Conservation (phyloP, 2,329 filamentous ascomycete genomes). For the Microsporum ferrugineum region DNA sequence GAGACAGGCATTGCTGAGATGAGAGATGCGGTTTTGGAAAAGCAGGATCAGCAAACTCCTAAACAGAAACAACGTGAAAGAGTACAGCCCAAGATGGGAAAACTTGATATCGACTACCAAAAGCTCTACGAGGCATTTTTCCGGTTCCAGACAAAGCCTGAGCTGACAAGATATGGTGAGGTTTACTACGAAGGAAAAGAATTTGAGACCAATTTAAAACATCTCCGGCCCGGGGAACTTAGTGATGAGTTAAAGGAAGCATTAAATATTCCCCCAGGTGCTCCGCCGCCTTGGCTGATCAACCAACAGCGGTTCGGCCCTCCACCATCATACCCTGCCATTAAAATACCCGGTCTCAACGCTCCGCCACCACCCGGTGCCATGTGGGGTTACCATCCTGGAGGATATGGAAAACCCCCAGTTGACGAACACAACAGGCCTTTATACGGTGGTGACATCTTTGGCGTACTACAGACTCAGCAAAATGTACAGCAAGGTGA, state of each 20-base stretch:
- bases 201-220: slow-evolving; percentile 85
- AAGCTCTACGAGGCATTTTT: slow-evolving; percentile 98
- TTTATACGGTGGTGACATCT: slow-evolving; percentile 87
- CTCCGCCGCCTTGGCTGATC: slow-evolving; percentile 92
- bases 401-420: slow-evolving; percentile 91
- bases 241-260: slow-evolving; percentile 85
- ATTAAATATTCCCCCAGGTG: slow-evolving; percentile 82
- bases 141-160: slow-evolving; percentile 90
- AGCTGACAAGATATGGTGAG: slow-evolving; percentile 86
- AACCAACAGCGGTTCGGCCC: slow-evolving; percentile 91
- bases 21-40: slow-evolving; percentile 91
- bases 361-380: slow-evolving; percentile 81
- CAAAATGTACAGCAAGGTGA: slow-evolving; percentile 57
- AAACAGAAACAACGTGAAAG: slow-evolving; percentile 94
- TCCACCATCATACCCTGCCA: slow-evolving; percentile 85
- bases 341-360: slow-evolving; percentile 90
- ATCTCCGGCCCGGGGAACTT: slow-evolving; percentile 80
- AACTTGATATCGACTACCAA: slow-evolving; percentile 95
- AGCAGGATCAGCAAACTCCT: slow-evolving; percentile 79
- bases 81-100: slow-evolving; percentile 91
- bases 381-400: slow-evolving; percentile 88
- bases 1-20: slow-evolving; percentile 97
- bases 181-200: slow-evolving; percentile 99
- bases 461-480: slow-evolving; percentile 60
- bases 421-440: slow-evolving; percentile 87